Base-by-base conservation (phyloP, 2,329 filamentous ascomycete species). In the Nigrospora oryzae region DNA sequence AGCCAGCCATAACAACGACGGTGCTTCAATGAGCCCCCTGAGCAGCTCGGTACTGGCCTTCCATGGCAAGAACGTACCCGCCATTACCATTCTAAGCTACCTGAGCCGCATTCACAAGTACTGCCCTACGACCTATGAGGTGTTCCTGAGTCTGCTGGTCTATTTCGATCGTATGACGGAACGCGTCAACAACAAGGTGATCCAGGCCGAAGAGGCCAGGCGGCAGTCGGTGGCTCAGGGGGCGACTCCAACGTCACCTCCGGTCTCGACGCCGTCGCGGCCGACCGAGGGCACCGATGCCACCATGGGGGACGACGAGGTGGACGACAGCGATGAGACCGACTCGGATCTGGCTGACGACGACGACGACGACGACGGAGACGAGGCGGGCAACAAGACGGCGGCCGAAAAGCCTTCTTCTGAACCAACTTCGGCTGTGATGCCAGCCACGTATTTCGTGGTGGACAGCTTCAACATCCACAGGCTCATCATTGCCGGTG, bases 121-220 rank as follows among this genome's bases (percentile, higher is more conserved):
- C 67, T 98, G 93, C 59, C 93, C 93, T 1, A 97, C 93, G 6
- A 97, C 93, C 1, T 98, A 95, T 62, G 93, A 98, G 65, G 93
- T 98, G 0, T 98, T 98, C 60, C 70, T 98, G 48, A 96, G 90
- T 61, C 68, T 98, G 57, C 69, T 98, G 45, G 90, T 98, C 31
- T 98, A 97, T 66, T 98, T 98, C 66, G 93, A 98, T 63, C 86
- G 93, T 50, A 98, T 98, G 93, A 96, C 91, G 37, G 93, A 97
- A 63, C 79, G 89, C 47, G 89, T 97, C 47, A 97, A 97, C 61
- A 83, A 85, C 38, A 75, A 84, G 46, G 84, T 89, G 7, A 75
- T 85, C 62, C 80, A 84, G 60, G 80, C 76, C 58, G 83, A 76
- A 66, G 70, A 79, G 65, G 59, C 68, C 54, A 64, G 69, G 49